Percentiles rank a stretch among this genome's conserved stretches.
phyloP scores from a whole-genome alignment of 345 rosid genomes.

The Anastatica hierochuntica region DNA sequence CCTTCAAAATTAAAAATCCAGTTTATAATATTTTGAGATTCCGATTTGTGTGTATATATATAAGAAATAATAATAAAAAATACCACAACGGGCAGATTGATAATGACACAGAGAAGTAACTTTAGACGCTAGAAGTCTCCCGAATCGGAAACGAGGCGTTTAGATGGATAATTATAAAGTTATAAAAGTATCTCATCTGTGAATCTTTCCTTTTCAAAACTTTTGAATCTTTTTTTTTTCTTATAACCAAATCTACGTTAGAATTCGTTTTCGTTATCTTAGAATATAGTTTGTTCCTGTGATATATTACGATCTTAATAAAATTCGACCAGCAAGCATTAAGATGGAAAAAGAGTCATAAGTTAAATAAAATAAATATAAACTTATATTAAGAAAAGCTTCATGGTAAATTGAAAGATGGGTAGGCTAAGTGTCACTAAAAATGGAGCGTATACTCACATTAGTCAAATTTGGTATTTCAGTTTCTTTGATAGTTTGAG shows the following conservation, averaged over 20 bases:
- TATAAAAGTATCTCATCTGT: not conserved
- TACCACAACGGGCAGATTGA: slow-evolving; percentile 27
- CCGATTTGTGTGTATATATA: not conserved
- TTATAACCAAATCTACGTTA: not conserved
- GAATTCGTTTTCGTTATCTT: not conserved
- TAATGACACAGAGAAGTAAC: slow-evolving; percentile 14
- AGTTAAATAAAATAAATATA: not conserved
- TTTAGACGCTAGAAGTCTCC: slow-evolving; percentile 1
- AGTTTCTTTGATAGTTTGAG: slow-evolving; percentile 26
- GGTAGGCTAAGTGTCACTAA: slow-evolving; percentile 32
- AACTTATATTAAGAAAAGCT: too few relatives aligned
- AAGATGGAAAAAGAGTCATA: too few relatives aligned
- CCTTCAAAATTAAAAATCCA: not conserved
- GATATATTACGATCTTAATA: too few relatives aligned
- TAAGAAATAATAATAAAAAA: not conserved
- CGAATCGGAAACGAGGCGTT: slow-evolving; percentile 5
- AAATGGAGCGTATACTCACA: too few relatives aligned
- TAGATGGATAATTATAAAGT: not conserved
- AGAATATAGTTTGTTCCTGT: not conserved
- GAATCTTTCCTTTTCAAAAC: not conserved
- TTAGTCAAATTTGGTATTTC: slow-evolving; percentile 18
- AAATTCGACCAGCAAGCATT: too few relatives aligned
- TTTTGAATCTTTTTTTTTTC: not conserved
- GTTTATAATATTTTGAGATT: too few relatives aligned
- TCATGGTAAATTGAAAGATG: not conserved